Evolutionary conservation across 163 green algal genomes (phyloP), one percentile per base, ranked within the genome.

Genomic region (Scenedesmus sp.): DNA sequence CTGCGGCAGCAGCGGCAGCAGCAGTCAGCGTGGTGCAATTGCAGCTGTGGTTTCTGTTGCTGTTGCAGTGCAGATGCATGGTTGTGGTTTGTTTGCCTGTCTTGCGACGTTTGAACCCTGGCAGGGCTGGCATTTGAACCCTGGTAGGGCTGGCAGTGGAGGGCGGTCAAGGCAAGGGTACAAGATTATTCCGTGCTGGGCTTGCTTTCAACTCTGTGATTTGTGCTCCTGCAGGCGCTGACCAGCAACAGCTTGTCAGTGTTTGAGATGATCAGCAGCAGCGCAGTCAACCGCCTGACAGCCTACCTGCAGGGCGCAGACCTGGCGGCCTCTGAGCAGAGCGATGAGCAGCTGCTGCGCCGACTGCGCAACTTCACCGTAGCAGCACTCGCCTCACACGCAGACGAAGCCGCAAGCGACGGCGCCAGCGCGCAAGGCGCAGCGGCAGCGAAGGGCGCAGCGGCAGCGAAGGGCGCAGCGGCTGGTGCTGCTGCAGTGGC

Each of bases 211-310:
- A 34, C 46, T 84, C 26, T 12, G 12, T 23, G 77, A 9, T 84
- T 26, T 46, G 34, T 46, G 34, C 57, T 86, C 59, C 6, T 74
- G 83, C 90, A 90, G 83, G 59, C 84, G 52, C 60, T 93, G 76
- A 88, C 74, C 3, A 79, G 86, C 57, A 86, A 34, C 88, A 89
- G 88, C 56, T 91, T 99, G 23, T 98, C 95, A 20, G 98, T 97
- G 4, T 99, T 99, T 94, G 98, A 99, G 95, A 96, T 99, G 88
- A 88, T 99, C 9, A 96, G 90, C 91, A 98, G 96, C 86, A 97
- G 97, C 34, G 94, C 94, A 18, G 94, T 98, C 26, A 83, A 84
- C 15, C 88, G 94, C 34, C 94, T 99, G 34, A 88, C 94, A 23
- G 76, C 67, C 73, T 97, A 96, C 94, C 94, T 98, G 56, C 85